phyloP scores from a whole-genome alignment of 371 early-diverging fungal species.

The Mucor circinelloides region DNA sequence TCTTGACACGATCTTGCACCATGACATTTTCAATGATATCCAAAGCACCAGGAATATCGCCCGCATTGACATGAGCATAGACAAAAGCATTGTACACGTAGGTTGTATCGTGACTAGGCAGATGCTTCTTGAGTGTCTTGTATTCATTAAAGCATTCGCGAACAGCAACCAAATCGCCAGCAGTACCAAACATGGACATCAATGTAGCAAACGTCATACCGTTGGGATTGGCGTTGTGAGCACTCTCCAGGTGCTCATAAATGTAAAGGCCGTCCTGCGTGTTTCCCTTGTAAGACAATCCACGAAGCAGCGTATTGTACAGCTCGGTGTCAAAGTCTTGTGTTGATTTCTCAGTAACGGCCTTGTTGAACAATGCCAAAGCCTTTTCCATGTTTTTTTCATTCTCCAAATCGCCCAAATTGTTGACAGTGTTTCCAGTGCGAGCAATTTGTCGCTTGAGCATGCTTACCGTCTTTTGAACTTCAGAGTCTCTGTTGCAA shows the following conservation, averaged over 20 bases:
- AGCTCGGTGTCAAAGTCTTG: conserved; percentile 46
- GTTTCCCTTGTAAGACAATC: conserved; percentile 42
- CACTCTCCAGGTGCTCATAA: conserved; percentile 50
- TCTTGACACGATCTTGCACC: conserved; percentile 33
- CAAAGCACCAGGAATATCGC: conserved; percentile 43
- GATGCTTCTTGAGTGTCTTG: conserved; percentile 17
- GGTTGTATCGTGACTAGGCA: conserved; percentile 37
- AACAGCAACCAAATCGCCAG: conserved; percentile 46
- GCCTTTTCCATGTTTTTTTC: conserved; percentile 50
- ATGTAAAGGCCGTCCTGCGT: conserved; percentile 49
- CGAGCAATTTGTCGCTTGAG: conserved; percentile 34
- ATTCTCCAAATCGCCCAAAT: conserved; percentile 32
- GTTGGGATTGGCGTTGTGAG: conserved; percentile 36
- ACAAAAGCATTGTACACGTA: conserved; percentile 50
- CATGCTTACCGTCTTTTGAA: conserved; percentile 34
- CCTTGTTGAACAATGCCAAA: conserved; percentile 45
- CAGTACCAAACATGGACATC: conserved; percentile 48
- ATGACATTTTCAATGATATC: conserved; percentile 42
- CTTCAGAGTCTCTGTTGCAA: conserved; percentile 46
- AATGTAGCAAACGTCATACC: conserved; percentile 47
- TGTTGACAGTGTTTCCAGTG: conserved; percentile 20
- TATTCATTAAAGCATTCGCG: conserved; percentile 55
- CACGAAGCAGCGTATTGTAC: conserved; percentile 46
- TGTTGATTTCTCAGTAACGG: conserved; percentile 36
- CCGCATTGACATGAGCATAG: conserved; percentile 46